These are phyloP conservation scores for Termitomyces sp. DNA, from an alignment of 768 basidiomycete genomes.

Conservation along the genomic window DNA sequence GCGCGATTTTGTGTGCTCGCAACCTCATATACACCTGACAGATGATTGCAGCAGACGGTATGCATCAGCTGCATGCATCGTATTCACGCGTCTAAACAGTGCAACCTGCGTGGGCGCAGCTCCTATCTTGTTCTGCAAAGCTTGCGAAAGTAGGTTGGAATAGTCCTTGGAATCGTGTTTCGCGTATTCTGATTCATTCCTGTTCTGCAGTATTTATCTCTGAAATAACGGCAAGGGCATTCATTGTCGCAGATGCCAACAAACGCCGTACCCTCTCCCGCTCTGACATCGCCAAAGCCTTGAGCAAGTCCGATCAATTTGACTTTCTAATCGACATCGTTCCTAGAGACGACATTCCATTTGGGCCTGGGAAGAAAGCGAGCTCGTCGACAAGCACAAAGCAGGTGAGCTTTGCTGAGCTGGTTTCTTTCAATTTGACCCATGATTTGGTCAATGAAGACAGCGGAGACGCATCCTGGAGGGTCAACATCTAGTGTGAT, in stretches of 20 bases:
- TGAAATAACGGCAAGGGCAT: slow-evolving; percentile 93
- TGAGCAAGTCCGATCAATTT: slow-evolving; percentile 91
- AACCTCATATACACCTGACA: slow-evolving; percentile 21
- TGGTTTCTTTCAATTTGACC: background rate
- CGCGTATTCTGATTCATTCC: background rate
- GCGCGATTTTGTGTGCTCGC: slow-evolving; percentile 6
- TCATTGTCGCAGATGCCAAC: slow-evolving; percentile 91
- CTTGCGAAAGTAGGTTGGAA: slow-evolving; percentile 83
- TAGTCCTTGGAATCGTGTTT: background rate
- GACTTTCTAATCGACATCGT: slow-evolving; percentile 97
- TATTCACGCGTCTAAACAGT: slow-evolving; percentile 12
- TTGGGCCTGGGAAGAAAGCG: slow-evolving; percentile 22
- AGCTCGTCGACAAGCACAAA: slow-evolving; percentile 7
- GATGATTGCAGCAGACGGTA: slow-evolving; percentile 99
- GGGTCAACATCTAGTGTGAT: slow-evolving; percentile 4
- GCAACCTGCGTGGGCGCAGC: slow-evolving; percentile 37
- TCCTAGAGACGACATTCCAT: slow-evolving; percentile 68
- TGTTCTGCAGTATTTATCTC: slow-evolving; percentile 79
- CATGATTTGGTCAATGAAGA: slow-evolving; percentile 1
- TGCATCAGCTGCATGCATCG: slow-evolving; percentile 15
- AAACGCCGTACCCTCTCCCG: slow-evolving; percentile 94
- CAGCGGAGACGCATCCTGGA: slow-evolving; percentile 3
- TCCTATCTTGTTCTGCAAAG: slow-evolving; percentile 94
- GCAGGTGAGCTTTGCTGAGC: slow-evolving; percentile 9
- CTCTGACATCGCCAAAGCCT: slow-evolving; percentile 89